Conservation (phyloP, 208 protist species). For the Leishmania gerbilli region DNA sequence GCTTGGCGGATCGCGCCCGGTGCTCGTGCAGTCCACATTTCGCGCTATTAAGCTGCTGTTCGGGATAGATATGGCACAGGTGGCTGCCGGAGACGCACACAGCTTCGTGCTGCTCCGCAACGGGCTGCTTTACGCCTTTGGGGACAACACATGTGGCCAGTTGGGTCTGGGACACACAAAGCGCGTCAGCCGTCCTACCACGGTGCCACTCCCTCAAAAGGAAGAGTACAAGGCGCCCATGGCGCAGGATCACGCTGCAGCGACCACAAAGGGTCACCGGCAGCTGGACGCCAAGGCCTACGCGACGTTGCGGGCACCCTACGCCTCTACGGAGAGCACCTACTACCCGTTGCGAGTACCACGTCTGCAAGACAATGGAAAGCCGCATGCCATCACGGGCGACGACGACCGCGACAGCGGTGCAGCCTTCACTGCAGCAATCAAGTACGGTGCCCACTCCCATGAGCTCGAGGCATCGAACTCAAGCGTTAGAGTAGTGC, state of each 20-base stretch:
- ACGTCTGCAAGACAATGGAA: slow-evolving; percentile 52
- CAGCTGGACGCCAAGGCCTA: slow-evolving; percentile 58
- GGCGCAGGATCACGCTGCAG: background rate
- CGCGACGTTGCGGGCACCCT: slow-evolving; percentile 56
- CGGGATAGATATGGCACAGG: slow-evolving; percentile 60
- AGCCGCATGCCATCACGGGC: slow-evolving; percentile 29
- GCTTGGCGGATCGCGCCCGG: slow-evolving; percentile 49
- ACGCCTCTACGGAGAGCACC: slow-evolving; percentile 60
- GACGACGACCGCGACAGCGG: slow-evolving; percentile 14
- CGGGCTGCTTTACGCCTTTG: slow-evolving; percentile 77
- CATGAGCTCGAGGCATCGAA: background rate
- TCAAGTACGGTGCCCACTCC: background rate
- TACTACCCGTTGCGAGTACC: slow-evolving; percentile 72
- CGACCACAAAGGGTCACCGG: background rate
- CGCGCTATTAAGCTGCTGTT: slow-evolving; percentile 76
- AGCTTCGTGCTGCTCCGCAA: slow-evolving; percentile 80
- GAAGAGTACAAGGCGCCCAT: background rate
- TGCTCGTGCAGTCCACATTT: slow-evolving; percentile 61
- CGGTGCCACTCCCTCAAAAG: slow-evolving; percentile 12
- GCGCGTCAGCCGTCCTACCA: slow-evolving; percentile 21
- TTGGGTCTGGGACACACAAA: slow-evolving; percentile 72
- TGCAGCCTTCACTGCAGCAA: background rate
- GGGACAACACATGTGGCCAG: slow-evolving; percentile 81
- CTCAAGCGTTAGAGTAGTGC: slow-evolving; percentile 12
- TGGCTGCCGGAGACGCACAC: slow-evolving; percentile 70